A percentile compares a stretch with the other conserved stretches of the same genome.
Evolutionary conservation across 2,329 filamentous ascomycete species (phyloP).

Genomic region (Curvularia sp.): DNA sequence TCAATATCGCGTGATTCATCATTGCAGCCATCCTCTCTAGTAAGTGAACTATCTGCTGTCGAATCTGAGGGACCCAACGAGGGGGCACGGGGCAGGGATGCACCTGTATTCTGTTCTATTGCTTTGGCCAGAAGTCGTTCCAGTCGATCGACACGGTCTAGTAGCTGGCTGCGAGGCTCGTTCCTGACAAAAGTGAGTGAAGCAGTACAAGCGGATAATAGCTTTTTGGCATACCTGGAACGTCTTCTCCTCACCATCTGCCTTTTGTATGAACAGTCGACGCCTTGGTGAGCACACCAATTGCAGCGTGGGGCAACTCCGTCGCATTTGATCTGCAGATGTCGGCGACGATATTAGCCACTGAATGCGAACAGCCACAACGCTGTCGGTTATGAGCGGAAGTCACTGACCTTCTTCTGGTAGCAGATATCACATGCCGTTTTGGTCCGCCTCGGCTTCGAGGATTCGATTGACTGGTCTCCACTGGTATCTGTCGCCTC

Average conservation of each 20-base stretch:
- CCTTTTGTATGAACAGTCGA: constrained; percentile 1
- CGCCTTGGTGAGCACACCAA: constrained; percentile 1
- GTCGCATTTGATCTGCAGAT: constrained; percentile 1
- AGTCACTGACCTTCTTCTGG: constrained; percentile 1
- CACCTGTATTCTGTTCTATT: neutral
- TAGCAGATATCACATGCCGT: constrained; percentile 5
- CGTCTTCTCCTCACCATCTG: neutral
- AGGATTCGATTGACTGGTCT: neutral
- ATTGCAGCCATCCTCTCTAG: neutral
- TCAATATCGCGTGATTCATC: neutral
- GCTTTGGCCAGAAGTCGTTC: constrained; percentile 3
- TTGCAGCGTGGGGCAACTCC: neutral
- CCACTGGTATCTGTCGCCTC: neutral
- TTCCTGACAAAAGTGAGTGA: neutral
- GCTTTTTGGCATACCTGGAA: neutral
- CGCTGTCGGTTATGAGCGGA: neutral
- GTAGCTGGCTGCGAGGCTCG: constrained; percentile 1
- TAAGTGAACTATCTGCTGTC: neutral
- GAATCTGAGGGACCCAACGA: neutral
- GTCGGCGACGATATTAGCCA: neutral
- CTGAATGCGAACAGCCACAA: neutral
- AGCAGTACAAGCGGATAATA: neutral
- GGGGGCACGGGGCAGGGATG: neutral
- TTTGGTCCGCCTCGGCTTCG: neutral
- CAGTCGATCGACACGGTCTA: constrained; percentile 1